A percentile compares a stretch with the other conserved stretches of the same genome.
Evolutionary conservation across 106 monocot genomes (phyloP).

Genomic region (Apostasia shenzhenica): DNA sequence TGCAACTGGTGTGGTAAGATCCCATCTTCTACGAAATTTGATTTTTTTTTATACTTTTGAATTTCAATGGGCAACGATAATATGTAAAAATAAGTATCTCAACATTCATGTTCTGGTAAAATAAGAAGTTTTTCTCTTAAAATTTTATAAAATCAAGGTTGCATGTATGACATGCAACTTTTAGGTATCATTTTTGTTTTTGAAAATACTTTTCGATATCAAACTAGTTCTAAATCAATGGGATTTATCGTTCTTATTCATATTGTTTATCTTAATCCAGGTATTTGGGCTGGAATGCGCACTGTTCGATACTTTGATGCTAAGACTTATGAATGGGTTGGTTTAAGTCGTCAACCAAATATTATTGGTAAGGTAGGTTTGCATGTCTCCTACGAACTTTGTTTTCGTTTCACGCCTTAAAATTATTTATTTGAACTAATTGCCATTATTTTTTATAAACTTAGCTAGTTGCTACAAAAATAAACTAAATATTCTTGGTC

Average conservation of each 20-base stretch:
- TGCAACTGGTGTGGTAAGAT: slow-evolving; percentile 66
- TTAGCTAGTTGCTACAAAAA: too few species aligned
- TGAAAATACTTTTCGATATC: too few species aligned
- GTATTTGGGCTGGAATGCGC: slow-evolving; percentile 96
- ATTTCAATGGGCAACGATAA: too few species aligned
- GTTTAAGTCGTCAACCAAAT: slow-evolving; percentile 91
- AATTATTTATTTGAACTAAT: too few species aligned
- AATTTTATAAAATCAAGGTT: neutral
- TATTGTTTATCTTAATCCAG: slow-evolving; percentile 23
- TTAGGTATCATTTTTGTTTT: neutral
- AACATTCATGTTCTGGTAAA: too few species aligned
- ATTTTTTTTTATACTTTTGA: neutral
- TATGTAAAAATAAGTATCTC: too few species aligned
- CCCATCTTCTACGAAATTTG: neutral
- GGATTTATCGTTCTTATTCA: neutral
- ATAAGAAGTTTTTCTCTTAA: too few species aligned
- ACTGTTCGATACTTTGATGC: slow-evolving; percentile 96
- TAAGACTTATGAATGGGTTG: slow-evolving; percentile 98
- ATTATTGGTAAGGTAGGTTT: slow-evolving; percentile 94
- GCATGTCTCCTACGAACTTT: too few species aligned
- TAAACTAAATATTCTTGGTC: too few species aligned
- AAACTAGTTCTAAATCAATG: neutral
- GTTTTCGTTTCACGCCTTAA: too few species aligned
- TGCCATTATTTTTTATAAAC: too few species aligned
- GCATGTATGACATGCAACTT: neutral